A percentile compares a stretch with the other conserved stretches of the same genome.
phyloP scores from a whole-genome alignment of 352 stramenopile species.

The Phytophthora pisi region DNA sequence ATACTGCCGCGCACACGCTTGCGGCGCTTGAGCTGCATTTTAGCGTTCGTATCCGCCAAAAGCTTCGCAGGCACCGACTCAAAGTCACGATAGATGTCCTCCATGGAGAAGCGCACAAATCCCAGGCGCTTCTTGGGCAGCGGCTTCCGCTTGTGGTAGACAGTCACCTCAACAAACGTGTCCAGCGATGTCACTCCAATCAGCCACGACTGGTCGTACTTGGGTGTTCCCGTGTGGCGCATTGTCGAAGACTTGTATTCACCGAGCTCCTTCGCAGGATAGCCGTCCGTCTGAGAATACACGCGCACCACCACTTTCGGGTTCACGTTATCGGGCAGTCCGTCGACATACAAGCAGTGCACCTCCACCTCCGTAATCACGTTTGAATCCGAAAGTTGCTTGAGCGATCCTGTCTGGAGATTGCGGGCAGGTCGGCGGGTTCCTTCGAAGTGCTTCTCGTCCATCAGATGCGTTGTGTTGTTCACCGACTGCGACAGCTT shows the following conservation, averaged over 20 bases:
- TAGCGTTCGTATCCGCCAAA: slow-evolving; percentile 67
- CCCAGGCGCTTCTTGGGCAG: slow-evolving; percentile 81
- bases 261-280: slow-evolving; percentile 52
- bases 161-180: slow-evolving; percentile 80
- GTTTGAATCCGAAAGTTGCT: slow-evolving; percentile 81
- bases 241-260: slow-evolving; percentile 79
- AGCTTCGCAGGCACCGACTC: slow-evolving; percentile 75
- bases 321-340: slow-evolving; percentile 70
- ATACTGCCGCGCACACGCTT: slow-evolving; percentile 84
- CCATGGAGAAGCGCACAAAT: slow-evolving; percentile 73
- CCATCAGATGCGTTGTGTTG: slow-evolving; percentile 88
- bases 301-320: slow-evolving; percentile 74
- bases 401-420: slow-evolving; percentile 58
- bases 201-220: slow-evolving; percentile 88
- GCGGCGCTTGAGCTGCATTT: slow-evolving; percentile 77
- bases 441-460: slow-evolving; percentile 80
- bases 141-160: slow-evolving; percentile 89
- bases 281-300: slow-evolving; percentile 54
- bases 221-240: slow-evolving; percentile 62
- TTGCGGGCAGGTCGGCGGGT: slow-evolving; percentile 79
- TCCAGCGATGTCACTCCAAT: slow-evolving; percentile 72
- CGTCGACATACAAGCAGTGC: slow-evolving; percentile 73
- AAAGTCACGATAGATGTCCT: slow-evolving; percentile 89
- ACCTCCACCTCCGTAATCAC: slow-evolving; percentile 88
- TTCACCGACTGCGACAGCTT: slow-evolving; percentile 83